Percentiles rank a stretch among this genome's conserved stretches.
Conservation (phyloP, 352 stramenopile genomes). For the Phytophthora gonapodyides region DNA sequence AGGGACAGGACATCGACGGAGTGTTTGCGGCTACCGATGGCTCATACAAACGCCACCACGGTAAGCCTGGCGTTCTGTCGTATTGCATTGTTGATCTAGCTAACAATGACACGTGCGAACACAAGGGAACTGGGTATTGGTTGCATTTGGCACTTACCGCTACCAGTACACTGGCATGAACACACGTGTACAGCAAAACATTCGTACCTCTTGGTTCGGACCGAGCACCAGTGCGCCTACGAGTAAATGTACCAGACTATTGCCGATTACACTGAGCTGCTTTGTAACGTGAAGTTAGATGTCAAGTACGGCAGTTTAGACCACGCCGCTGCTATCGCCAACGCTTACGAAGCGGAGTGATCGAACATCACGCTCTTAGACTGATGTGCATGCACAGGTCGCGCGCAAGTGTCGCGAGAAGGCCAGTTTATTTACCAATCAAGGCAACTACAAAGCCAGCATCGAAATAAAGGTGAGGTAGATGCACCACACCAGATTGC, state of each 20-base stretch:
- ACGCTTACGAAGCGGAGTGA: conserved; percentile 14
- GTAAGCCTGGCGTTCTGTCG: too few relatives aligned
- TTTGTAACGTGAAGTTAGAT: conserved; percentile 9
- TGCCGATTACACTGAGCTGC: neutral
- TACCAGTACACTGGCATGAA: conserved; percentile 1
- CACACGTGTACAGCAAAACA: conserved; percentile 25
- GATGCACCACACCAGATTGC: conserved; percentile 1
- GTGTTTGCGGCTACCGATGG: conserved; percentile 20
- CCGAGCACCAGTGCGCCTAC: conserved; percentile 18
- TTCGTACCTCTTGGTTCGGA: conserved; percentile 26
- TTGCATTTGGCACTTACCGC: conserved; percentile 11
- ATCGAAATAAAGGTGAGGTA: conserved; percentile 7
- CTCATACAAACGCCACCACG: conserved; percentile 21
- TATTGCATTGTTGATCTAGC: too few relatives aligned
- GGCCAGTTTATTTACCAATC: neutral
- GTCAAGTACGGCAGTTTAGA: conserved; percentile 25
- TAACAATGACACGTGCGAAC: too few relatives aligned
- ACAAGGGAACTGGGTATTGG: conserved; percentile 14
- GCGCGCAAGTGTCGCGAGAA: conserved; percentile 20
- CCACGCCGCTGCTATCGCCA: conserved; percentile 20
- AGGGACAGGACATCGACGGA: conserved; percentile 14
- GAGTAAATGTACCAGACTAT: conserved; percentile 10
- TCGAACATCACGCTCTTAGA: conserved; percentile 18
- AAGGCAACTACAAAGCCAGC: conserved; percentile 3
- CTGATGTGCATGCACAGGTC: conserved; percentile 22